phyloP scores from a whole-genome alignment of 2,329 filamentous ascomycete species.

The Fusarium nisikadoi region DNA sequence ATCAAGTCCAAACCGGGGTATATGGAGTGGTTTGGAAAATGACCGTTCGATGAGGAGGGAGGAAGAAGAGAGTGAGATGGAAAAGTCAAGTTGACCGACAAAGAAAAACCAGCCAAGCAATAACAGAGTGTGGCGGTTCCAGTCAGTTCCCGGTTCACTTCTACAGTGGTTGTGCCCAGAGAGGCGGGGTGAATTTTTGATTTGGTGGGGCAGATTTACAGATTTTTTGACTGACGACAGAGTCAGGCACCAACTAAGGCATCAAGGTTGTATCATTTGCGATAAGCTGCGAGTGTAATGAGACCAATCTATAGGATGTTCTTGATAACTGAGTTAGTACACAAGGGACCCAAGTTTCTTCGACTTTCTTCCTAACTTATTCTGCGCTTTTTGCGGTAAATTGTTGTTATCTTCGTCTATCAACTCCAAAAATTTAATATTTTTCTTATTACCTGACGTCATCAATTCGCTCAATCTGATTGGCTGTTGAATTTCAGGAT shows the following conservation, averaged over 20 bases:
- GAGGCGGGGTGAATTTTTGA: slow-evolving; percentile 54
- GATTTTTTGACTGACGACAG: slow-evolving; percentile 49
- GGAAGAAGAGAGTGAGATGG: slow-evolving; percentile 26
- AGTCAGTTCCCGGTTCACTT: slow-evolving; percentile 39
- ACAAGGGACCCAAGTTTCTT: accelerated
- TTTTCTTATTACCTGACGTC: slow-evolving; percentile 37
- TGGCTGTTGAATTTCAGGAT: slow-evolving; percentile 28
- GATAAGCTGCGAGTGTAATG: neutral
- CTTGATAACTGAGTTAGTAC: neutral
- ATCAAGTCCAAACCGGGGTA: slow-evolving; percentile 43
- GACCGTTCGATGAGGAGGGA: slow-evolving; percentile 39
- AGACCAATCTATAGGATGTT: neutral
- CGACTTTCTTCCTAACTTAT: neutral
- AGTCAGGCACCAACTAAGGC: slow-evolving; percentile 53
- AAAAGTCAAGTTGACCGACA: slow-evolving; percentile 33
- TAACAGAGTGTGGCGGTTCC: slow-evolving; percentile 46
- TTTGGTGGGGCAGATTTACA: slow-evolving; percentile 53
- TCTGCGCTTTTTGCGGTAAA: slow-evolving; percentile 6
- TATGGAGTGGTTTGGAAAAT: slow-evolving; percentile 33
- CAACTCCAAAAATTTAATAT: neutral
- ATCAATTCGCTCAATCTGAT: slow-evolving; percentile 37
- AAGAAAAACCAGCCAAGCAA: slow-evolving; percentile 42
- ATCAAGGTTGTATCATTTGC: slow-evolving; percentile 36
- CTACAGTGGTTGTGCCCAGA: slow-evolving; percentile 34
- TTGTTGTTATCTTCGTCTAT: neutral